A percentile compares a stretch with the other conserved stretches of the same genome.
These are phyloP conservation scores for Rhinocladiella similis DNA, from an alignment of 2,329 filamentous ascomycete genomes.

Conservation along the genomic window DNA sequence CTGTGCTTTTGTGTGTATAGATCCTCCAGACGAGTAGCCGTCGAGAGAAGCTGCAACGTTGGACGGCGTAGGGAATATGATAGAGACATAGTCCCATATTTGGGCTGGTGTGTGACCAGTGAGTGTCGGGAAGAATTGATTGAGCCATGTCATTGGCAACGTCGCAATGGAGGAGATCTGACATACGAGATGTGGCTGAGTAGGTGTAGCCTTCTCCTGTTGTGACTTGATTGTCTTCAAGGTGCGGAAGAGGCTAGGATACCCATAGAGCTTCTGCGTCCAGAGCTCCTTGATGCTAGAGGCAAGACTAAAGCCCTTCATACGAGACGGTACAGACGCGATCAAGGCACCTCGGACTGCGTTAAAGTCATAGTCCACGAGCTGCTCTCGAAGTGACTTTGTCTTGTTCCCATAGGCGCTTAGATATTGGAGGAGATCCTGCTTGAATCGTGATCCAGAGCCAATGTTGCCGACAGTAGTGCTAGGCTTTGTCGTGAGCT, in stretches of 20 bases:
- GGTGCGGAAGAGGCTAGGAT: slow-evolving; percentile 65
- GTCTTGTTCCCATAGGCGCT: slow-evolving; percentile 54
- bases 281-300: slow-evolving; percentile 39
- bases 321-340: slow-evolving; percentile 74
- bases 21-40: slow-evolving; percentile 74
- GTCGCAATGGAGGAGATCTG: slow-evolving; percentile 75
- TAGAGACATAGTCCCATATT: slow-evolving; percentile 35
- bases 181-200: slow-evolving; percentile 38
- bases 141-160: slow-evolving; percentile 72
- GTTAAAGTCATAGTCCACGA: slow-evolving; percentile 69
- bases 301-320: slow-evolving; percentile 42
- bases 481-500: slow-evolving; percentile 31
- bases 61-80: slow-evolving; percentile 78
- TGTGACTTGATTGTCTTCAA: slow-evolving; percentile 56
- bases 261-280: slow-evolving; percentile 68
- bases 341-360: slow-evolving; percentile 68
- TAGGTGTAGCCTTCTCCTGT: slow-evolving; percentile 10
- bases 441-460: slow-evolving; percentile 70
- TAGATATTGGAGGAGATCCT: slow-evolving; percentile 72
- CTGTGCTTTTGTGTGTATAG: slow-evolving; percentile 79
- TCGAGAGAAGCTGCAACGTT: slow-evolving; percentile 76
- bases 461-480: slow-evolving; percentile 46
- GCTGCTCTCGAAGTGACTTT: slow-evolving; percentile 59
- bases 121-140: slow-evolving; percentile 41
- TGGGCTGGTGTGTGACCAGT: slow-evolving; percentile 2